Evolutionary conservation across 169 alveolate species (phyloP).

Genomic region (Cryptosporidium meleagridis): DNA sequence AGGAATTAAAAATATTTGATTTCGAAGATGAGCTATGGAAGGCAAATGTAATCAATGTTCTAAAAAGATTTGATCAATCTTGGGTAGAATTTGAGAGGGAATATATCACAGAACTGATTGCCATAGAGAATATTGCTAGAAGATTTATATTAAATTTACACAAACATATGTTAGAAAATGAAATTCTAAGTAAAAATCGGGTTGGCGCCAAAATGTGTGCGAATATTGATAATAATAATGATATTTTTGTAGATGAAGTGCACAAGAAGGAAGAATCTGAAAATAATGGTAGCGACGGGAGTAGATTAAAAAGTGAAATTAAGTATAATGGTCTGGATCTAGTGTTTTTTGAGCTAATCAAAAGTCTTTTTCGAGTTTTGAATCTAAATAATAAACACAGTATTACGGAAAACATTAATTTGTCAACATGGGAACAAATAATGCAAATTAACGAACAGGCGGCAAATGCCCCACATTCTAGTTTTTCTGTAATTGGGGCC

Average conservation of each 20-base stretch:
- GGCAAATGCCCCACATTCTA: neutral
- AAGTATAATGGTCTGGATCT: neutral
- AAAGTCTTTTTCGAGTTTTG: constrained; percentile 16
- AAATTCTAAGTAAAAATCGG: neutral
- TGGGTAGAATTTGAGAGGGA: constrained; percentile 47
- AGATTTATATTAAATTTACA: constrained; percentile 39
- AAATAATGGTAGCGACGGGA: neutral
- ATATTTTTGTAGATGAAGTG: neutral
- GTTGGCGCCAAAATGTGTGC: neutral
- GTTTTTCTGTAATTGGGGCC: constrained; percentile 34
- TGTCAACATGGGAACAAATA: constrained; percentile 52
- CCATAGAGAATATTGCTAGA: constrained; percentile 52
- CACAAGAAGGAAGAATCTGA: neutral
- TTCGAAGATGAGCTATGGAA: constrained; percentile 48
- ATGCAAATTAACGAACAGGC: constrained; percentile 6
- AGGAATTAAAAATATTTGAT: constrained; percentile 16
- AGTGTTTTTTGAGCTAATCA: constrained; percentile 19
- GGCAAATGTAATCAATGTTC: constrained; percentile 6
- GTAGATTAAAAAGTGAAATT: neutral
- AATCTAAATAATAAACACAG: constrained; percentile 20
- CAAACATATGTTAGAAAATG: constrained; percentile 17
- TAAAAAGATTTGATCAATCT: constrained; percentile 34
- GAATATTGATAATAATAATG: neutral
- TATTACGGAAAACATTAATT: constrained; percentile 22
- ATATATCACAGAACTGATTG: constrained; percentile 46